These are phyloP conservation scores for Tetrastigma voinierianum DNA, from an alignment of 164 flowering plant genomes.

Conservation along the genomic window DNA sequence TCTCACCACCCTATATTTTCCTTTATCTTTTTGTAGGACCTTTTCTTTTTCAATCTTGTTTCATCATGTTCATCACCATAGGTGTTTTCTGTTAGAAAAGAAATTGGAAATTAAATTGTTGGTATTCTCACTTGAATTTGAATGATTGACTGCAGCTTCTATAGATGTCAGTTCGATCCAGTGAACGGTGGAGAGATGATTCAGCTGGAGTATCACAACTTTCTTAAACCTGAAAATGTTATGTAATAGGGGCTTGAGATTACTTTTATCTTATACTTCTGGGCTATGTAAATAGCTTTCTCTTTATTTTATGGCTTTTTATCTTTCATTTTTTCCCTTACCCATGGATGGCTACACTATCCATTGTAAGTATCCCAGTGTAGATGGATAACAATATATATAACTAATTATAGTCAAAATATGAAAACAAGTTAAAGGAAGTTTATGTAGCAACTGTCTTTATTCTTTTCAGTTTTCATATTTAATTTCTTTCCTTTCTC, in stretches of 20 bases:
- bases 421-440: not conserved
- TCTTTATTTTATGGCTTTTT: not conserved
- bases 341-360: no score
- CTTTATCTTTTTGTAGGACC: no score
- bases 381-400: no score
- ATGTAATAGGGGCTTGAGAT: not conserved
- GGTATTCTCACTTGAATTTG: conserved; percentile 18
- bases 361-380: no score
- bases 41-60: not conserved
- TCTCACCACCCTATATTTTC: not conserved
- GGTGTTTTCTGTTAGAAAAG: conserved; percentile 2
- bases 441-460: not conserved
- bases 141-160: conserved; percentile 49
- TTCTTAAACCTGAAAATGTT: no score
- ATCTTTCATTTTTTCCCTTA: not conserved
- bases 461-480: not conserved
- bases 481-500: not conserved
- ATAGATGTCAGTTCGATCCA: conserved; percentile 14
- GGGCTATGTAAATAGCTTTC: not conserved
- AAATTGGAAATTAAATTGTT: not conserved
- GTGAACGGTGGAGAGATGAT: no score
- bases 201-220: no score
- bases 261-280: not conserved
- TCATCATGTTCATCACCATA: conserved; percentile 12
- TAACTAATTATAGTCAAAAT: no score